Evolutionary conservation across 2,329 filamentous ascomycete species (phyloP).

Genomic region (Calonectria hongkongensis): DNA sequence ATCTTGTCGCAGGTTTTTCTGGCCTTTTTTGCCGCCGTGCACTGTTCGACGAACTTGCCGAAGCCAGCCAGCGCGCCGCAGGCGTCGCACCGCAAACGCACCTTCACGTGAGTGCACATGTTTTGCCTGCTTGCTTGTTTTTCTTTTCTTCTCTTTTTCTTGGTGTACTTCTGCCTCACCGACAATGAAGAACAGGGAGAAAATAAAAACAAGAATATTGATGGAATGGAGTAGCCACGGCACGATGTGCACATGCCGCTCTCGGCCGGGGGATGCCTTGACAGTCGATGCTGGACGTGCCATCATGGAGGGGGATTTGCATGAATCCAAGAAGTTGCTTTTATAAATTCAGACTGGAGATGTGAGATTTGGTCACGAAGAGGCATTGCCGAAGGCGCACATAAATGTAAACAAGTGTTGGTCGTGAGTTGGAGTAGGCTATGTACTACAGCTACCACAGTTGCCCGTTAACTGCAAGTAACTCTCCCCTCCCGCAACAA

Average conservation of each 20-base stretch:
- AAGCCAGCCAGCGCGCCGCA: slow-evolving; percentile 25
- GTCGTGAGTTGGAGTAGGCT: not conserved
- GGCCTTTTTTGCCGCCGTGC: not conserved
- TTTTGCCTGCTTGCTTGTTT: not conserved
- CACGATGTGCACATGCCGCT: slow-evolving; percentile 1
- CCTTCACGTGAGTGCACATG: slow-evolving; percentile 31
- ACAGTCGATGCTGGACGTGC: not conserved
- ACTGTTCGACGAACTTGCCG: slow-evolving; percentile 31
- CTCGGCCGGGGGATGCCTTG: not conserved
- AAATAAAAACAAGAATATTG: not conserved
- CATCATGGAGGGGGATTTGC: not conserved
- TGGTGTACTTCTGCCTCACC: not conserved
- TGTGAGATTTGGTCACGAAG: not conserved
- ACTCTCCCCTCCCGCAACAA: not conserved
- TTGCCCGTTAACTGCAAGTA: not conserved
- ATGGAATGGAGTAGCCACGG: not conserved
- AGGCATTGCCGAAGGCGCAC: slow-evolving; percentile 21
- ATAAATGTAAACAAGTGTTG: not conserved
- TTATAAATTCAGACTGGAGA: not conserved
- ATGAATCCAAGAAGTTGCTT: not conserved
- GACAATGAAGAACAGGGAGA: too few relatives aligned
- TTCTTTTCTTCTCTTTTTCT: not conserved
- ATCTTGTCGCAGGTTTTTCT: slow-evolving; percentile 5
- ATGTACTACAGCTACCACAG: not conserved
- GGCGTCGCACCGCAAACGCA: slow-evolving; percentile 30